Conservation (phyloP, 768 basidiomycete species). For the Leccinum arenicola region DNA sequence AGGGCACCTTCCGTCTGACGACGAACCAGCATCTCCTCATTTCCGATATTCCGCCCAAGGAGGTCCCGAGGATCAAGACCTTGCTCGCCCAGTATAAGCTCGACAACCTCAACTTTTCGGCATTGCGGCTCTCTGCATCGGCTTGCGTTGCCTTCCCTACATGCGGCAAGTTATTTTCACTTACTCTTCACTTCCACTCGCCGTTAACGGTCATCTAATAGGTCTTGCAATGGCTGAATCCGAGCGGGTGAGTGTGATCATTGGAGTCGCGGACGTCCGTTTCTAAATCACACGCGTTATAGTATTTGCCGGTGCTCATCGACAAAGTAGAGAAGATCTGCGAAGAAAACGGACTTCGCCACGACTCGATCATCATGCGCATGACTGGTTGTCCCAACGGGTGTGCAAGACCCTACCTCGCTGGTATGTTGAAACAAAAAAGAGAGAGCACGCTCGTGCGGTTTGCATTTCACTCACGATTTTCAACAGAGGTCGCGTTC, state of each 20-base stretch:
- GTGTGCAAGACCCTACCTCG: constrained; percentile 90
- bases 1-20: constrained; percentile 90
- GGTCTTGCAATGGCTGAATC: constrained; percentile 80
- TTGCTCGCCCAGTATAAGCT: constrained; percentile 83
- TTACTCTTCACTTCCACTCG: background rate
- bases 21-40: constrained; percentile 93
- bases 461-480: background rate
- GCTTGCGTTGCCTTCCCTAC: constrained; percentile 99
- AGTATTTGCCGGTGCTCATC: constrained; percentile 91
- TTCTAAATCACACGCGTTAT: constrained; percentile 37
- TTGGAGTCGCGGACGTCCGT: constrained; percentile 7
- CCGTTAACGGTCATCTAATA: constrained; percentile 13
- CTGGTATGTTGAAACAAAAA: constrained; percentile 47
- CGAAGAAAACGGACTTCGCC: constrained; percentile 88
- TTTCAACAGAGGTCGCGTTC: constrained; percentile 79
- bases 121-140: constrained; percentile 81
- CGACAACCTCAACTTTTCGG: constrained; percentile 80
- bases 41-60: constrained; percentile 73
- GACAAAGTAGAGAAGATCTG: constrained; percentile 95
- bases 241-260: constrained; percentile 47
- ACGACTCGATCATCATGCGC: constrained; percentile 96
- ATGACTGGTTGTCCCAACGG: constrained; percentile 98
- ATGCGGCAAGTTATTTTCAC: constrained; percentile 50
- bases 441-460: background rate
- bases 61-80: constrained; percentile 73